Conservation (phyloP, 106 monocot species). For the Allium fistulosum region DNA sequence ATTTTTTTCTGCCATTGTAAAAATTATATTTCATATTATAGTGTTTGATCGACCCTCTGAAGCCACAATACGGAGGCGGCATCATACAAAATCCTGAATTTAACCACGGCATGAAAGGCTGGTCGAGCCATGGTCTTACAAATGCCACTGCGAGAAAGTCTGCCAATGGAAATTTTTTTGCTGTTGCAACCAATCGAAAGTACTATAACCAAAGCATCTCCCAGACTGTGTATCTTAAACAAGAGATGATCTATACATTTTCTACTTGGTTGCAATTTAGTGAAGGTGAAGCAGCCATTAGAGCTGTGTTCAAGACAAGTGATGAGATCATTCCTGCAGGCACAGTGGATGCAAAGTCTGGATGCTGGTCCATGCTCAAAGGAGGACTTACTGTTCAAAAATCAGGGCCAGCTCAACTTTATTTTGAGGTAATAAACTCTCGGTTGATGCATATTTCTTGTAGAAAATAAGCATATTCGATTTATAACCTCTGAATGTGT, state of each 20-base stretch:
- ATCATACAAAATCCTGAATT: conserved; percentile 67
- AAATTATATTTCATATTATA: conserved; percentile 10
- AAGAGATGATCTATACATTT: conserved; percentile 51
- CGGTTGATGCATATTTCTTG: no score
- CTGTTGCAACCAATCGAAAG: conserved; percentile 13
- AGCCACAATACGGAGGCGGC: conserved; percentile 67
- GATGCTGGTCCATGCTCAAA: no score
- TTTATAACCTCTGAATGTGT: no score
- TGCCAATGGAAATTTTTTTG: conserved; percentile 30
- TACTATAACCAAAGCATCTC: conserved; percentile 33
- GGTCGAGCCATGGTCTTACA: conserved; percentile 34
- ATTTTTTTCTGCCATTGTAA: neutral
- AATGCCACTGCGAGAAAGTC: conserved; percentile 13
- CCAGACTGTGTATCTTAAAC: conserved; percentile 39
- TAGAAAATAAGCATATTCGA: no score
- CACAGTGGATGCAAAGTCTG: no score
- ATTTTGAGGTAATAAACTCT: no score
- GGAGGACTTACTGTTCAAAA: no score
- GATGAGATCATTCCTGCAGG: no score
- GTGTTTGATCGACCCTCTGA: conserved; percentile 56
- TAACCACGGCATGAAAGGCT: conserved; percentile 33
- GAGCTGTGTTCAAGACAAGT: no score
- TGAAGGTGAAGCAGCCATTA: no score
- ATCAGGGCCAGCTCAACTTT: no score
- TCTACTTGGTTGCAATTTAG: conserved; percentile 7